These are phyloP conservation scores for Naganishia friedmannii DNA, from an alignment of 768 basidiomycete species.

Conservation along the genomic window DNA sequence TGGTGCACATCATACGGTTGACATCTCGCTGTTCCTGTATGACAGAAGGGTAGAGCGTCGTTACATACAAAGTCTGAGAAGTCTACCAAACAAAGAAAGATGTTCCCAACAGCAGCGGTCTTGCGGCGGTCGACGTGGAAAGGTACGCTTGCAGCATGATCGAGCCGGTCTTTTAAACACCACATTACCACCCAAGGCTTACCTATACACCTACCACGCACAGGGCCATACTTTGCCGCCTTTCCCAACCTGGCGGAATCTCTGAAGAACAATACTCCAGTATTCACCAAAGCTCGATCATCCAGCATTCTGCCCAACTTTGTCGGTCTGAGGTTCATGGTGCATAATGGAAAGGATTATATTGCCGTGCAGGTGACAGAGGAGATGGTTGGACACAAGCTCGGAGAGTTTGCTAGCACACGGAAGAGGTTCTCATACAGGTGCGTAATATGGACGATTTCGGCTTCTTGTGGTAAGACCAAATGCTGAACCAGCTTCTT, in stretches of 20 bases:
- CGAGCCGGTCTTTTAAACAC: neutral
- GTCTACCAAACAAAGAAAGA: neutral
- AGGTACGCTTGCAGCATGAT: slow-evolving; percentile 41
- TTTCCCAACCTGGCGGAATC: slow-evolving; percentile 85
- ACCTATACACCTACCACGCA: neutral
- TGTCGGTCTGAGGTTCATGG: slow-evolving; percentile 84
- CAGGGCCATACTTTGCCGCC: slow-evolving; percentile 91
- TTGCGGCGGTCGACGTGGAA: slow-evolving; percentile 55
- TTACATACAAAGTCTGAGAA: neutral
- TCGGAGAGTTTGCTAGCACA: slow-evolving; percentile 90
- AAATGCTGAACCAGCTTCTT: neutral
- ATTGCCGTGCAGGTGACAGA: slow-evolving; percentile 80
- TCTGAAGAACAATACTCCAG: slow-evolving; percentile 73
- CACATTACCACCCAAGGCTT: neutral
- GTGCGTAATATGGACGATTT: slow-evolving; percentile 57
- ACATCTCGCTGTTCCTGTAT: no score
- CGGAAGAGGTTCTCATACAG: slow-evolving; percentile 81
- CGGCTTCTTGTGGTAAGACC: neutral
- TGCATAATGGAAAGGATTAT: slow-evolving; percentile 92
- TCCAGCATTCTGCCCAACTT: slow-evolving; percentile 95
- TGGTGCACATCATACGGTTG: neutral
- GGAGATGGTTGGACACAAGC: slow-evolving; percentile 98
- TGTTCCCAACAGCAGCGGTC: slow-evolving; percentile 36
- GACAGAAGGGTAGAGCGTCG: no score
- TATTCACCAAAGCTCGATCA: slow-evolving; percentile 79